Base-by-base conservation (phyloP, 345 rosid genomes). In the Balakata baccata region DNA sequence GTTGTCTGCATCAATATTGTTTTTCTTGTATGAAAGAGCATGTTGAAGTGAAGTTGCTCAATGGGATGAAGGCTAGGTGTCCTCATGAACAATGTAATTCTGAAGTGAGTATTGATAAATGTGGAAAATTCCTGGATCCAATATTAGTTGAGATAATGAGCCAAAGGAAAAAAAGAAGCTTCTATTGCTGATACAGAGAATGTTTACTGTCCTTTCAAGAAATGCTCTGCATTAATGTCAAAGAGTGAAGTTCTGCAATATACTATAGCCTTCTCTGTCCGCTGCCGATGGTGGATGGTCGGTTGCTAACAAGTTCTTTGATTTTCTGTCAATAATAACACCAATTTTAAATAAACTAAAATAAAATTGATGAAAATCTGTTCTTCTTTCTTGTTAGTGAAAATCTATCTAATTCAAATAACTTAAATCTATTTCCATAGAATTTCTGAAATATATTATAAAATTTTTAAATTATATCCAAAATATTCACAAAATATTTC, bases 1-100 rank as follows among this genome's bases (percentile, higher is more conserved):
- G 84, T 22, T 94, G 98, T 78, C 75, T 71, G 72, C 96, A 91
- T 65, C 81, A 92, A 16, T 94, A 82, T 68, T 94, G 97, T 80
- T 82, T 86, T 74, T 80, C 94, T 68, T 94, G 98, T 73, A 90
- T 92, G 93, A 94, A 84, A 75, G 88, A 85, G 81, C 98, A 92
- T 47, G 87, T 90, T 4, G 93, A 90, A 81, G 89, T 83, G 73
- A 89, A 87, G 72, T 74, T 94, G 79, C 92, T 88, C 51, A 82
- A 82, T 74, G 97, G 89, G 39, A 69, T 81, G 78, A 74, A 80
- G 66, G 87, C 96, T 46, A 86, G 49, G 23, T 92, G 96, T 74
- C 98, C 94, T 12, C 87, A 89, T 12, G 90, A 83, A 14, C 87
- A 80, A 17, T 94, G 98, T 72, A 78, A 83, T 58, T 84, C 89